Evolutionary conservation across 805 yeast species (phyloP), one percentile per base, ranked within the genome.

Genomic region (Candida hungchunana): DNA sequence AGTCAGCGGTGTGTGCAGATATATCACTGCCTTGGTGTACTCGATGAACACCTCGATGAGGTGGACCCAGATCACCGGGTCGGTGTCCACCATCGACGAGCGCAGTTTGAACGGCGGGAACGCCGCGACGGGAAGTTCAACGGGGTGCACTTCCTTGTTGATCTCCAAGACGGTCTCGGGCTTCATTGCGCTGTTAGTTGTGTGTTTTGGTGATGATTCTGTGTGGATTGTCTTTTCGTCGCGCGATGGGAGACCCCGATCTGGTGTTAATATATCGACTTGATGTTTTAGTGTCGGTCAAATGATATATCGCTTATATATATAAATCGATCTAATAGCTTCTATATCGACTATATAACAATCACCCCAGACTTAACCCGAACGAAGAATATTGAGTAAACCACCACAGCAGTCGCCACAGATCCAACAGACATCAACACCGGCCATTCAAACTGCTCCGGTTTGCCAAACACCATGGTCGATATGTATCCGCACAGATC

Each of bases 11-110:
- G 50, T 39, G 6, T 61, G 58, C 8, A 67, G 47, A 23, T 62
- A 62, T 6, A 63, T 56, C 11, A 55, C 44, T 3, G 51, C 46
- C 22, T 73, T 56, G 26, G 82, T 55, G 39, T 63, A 72, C 38
- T 71, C 64, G 36, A 82, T 74, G 56, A 81, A 83, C 4, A 74
- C 73, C 46, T 80, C 85, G 13, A 83, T 58, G 15, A 81, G 59
- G 54, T 82, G 87, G 4, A 73, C 81, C 88, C 90, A 83, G 7
- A 83, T 83, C 16, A 83, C 88, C 0, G 94, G 94, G 53, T 83
- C 94, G 42, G 76, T 82, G 51, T 83, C 93, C 6, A 81, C 79
- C 53, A 83, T 62, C n/a, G 86, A 77, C 0, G 89, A 82, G 23
- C 93, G 64, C 18, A 83, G 67, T 42, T 73, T 73, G 59, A 82